A percentile compares a stretch with the other conserved stretches of the same genome.
These are phyloP conservation scores for Blastomyces parvus DNA, from an alignment of 2,329 filamentous ascomycete species.

Conservation along the genomic window DNA sequence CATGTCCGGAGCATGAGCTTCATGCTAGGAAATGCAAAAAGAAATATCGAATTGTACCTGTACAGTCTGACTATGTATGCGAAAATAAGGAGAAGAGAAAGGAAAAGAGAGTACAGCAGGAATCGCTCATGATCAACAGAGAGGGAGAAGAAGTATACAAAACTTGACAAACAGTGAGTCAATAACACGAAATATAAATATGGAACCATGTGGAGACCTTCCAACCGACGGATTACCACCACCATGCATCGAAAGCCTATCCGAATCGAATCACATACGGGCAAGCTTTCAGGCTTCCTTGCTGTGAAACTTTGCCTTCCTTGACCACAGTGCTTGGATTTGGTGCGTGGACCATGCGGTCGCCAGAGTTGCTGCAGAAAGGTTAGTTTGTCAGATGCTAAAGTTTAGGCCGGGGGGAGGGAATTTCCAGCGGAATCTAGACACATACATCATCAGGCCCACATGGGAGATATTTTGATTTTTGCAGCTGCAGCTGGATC, in stretches of 20 bases:
- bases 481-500: slow-evolving; percentile 9
- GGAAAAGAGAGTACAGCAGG: neutral
- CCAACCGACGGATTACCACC: neutral
- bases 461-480: slow-evolving; percentile 16
- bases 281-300: neutral
- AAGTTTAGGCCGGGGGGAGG: neutral
- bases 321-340: neutral
- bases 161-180: neutral
- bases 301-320: neutral
- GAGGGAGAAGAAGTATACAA: neutral
- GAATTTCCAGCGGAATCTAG: neutral
- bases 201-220: neutral
- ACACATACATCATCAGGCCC: slow-evolving; percentile 21
- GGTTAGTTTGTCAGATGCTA: neutral
- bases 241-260: neutral
- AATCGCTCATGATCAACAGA: neutral
- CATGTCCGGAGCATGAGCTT: neutral
- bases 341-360: neutral
- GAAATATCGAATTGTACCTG: neutral
- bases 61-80: neutral
- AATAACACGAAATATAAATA: neutral
- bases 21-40: neutral
- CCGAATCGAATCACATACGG: slow-evolving; percentile 4
- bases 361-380: neutral
- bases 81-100: neutral